Evolutionary conservation across 2,329 filamentous ascomycete genomes (phyloP), one percentile per base, ranked within the genome.

Genomic region (Monosporascus sp.): DNA sequence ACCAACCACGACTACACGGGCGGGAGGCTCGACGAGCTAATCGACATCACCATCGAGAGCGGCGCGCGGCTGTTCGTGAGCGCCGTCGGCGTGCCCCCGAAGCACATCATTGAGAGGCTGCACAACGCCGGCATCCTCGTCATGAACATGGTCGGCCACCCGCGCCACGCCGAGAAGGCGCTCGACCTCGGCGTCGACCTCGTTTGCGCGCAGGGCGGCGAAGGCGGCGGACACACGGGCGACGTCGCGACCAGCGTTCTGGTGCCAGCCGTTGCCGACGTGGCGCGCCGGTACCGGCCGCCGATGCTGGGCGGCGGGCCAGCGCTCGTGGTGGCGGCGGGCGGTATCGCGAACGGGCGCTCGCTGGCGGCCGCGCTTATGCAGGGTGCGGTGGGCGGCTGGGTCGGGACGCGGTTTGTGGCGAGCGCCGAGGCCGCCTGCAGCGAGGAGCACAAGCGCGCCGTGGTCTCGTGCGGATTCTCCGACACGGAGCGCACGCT

Each of bases 141-240:
- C 37, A 97, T 97, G 91, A 97, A 97, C 70, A 97, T 97, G 92
- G 91, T 97, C 20, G 93, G 93, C 0, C 89, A 92, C 63, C 92
- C 93, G 2, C 90, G 88, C 68, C 93, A 97, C 69, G 92, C 92
- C 1, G 82, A 86, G 68, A 97, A 97, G 74, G 92, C 92, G 2
- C 76, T 97, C 4, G 83, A 90, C 48, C 82, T 86, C 0, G 93
- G 93, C 44, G 90, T 96, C 9, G 93, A 97, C 71, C 86, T 97
- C 58, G 81, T 97, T 6, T 96, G 91, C 68, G 86, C 92, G 2
- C 93, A 97, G 74, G 93, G 93, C 47, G 90, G 90, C 49, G 93
- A 97, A 70, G 93, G 92, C 2, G 93, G 93, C 18, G 93, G 92
- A 0, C 93, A 97, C 72, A 97, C 93, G 1, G 92, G 92, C 31